Conservation (phyloP, 2,329 filamentous ascomycete genomes). For the Botryotinia convoluta region DNA sequence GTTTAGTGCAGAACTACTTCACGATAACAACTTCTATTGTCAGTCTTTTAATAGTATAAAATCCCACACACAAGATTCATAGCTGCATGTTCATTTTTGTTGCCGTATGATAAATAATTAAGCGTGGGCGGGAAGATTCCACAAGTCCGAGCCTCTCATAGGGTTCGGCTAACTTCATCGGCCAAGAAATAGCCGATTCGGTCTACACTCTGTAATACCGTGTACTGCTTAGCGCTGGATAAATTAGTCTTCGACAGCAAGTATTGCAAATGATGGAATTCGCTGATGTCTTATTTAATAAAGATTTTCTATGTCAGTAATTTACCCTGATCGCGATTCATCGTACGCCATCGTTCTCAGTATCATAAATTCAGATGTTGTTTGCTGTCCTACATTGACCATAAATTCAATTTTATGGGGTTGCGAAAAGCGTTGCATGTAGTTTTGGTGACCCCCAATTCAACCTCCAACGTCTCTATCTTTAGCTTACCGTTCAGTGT, state of each 20-base stretch:
- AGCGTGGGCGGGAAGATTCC: background rate
- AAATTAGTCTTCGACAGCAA: accelerated
- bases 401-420: background rate
- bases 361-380: background rate
- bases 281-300: background rate
- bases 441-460: background rate
- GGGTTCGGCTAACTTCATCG: background rate
- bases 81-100: background rate
- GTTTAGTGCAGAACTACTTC: background rate
- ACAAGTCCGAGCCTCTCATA: background rate
- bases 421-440: background rate
- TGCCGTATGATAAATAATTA: background rate
- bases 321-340: background rate
- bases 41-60: background rate
- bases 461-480: no score
- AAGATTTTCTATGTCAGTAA: background rate
- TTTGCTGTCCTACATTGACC: background rate
- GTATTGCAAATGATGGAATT: background rate
- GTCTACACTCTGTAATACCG: background rate
- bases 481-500: background rate
- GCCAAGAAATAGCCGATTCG: background rate
- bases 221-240: background rate
- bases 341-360: background rate
- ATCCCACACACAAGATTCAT: background rate
- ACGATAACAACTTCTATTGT: background rate